Base-by-base conservation (phyloP, 441 rosid species). In the Pelargonium fulgidum region DNA sequence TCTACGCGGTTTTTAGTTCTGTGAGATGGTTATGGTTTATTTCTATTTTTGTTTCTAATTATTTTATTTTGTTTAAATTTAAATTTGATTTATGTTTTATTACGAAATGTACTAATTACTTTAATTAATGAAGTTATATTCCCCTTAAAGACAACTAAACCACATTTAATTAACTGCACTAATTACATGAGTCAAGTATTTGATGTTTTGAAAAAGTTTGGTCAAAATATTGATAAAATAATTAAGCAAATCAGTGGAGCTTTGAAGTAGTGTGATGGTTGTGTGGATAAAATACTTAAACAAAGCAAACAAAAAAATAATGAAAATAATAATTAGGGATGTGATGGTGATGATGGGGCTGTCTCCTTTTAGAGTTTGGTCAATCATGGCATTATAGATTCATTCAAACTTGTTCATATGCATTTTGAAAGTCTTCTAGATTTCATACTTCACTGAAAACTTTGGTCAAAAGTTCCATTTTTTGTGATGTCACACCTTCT, bases 311-410 rank as follows among this genome's bases (percentile, higher is more conserved):
- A 47, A 3, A 9, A 12, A 16, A 48, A 11, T 48, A 4, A 13
- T 48, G 4, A 4, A 48, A 48, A 11, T 48, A 13, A 13, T 3
- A 48, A 48, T 22, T 22, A 22, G 24, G n/a, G 14, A 13, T 12
- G 56, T 48, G 56, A 48, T 44, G 56, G n/a, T 47, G 13, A 3
- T 48, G 56, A 48, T 11, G 56, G 56, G 56, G 56, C 2, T 48
- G 56, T 48, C 56, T 48, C 56, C 56, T 48, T 48, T 48, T 48
- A 48, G 56, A 48, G 56, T 48, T 48, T 48, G 56, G 56, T 48
- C 56, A 48, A 48, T 48, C 56, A 48, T 48, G 56, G 16, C 13
- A 48, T 48, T 48, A 48, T 48, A 48, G 56, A 48, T 48, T 48
- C 56, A 48, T 48, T 48, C 56, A 48, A 48, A n/a, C 56, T 22